Evolutionary conservation across 352 stramenopile genomes (phyloP).

Genomic region (Phytophthora capsici): DNA sequence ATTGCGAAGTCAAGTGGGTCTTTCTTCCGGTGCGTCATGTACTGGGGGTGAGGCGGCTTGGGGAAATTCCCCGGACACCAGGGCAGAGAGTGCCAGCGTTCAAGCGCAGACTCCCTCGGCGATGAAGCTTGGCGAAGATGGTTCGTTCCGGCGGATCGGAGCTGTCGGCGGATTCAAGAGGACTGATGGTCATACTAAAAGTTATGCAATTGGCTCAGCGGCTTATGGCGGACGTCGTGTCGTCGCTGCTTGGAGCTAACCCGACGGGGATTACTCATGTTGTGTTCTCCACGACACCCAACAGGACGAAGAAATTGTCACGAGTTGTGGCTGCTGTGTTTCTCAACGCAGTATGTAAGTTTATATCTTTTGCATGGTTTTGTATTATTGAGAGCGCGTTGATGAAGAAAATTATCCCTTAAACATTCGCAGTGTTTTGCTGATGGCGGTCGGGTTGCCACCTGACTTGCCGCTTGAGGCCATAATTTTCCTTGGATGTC

Average conservation of each 20-base stretch:
- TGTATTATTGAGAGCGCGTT: slow-evolving; percentile 51
- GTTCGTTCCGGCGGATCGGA: slow-evolving; percentile 30
- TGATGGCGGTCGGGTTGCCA: slow-evolving; percentile 72
- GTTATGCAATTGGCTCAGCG: slow-evolving; percentile 93
- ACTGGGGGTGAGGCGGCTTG: slow-evolving; percentile 58
- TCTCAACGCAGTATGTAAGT: slow-evolving; percentile 42
- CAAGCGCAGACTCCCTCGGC: slow-evolving; percentile 78
- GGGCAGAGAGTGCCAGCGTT: slow-evolving; percentile 88
- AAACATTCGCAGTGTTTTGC: slow-evolving; percentile 90
- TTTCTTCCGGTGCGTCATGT: slow-evolving; percentile 11
- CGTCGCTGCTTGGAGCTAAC: slow-evolving; percentile 83
- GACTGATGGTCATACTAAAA: slow-evolving; percentile 92
- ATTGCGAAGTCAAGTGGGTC: slow-evolving; percentile 91
- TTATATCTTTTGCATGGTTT: slow-evolving; percentile 15
- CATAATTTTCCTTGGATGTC: slow-evolving; percentile 71
- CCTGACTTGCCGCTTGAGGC: slow-evolving; percentile 67
- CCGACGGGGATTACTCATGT: slow-evolving; percentile 93
- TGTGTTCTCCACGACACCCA: slow-evolving; percentile 91
- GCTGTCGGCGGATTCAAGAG: slow-evolving; percentile 61
- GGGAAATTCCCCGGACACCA: slow-evolving; percentile 92
- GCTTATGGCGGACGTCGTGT: slow-evolving; percentile 66
- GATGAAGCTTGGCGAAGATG: slow-evolving; percentile 72
- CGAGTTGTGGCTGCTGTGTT: slow-evolving; percentile 34
- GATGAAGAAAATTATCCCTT: slow-evolving; percentile 82
- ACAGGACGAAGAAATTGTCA: slow-evolving; percentile 37